Evolutionary conservation across 75 land plant species (phyloP), one percentile per base, ranked within the genome.

Genomic region (Adiantum capillusveneris): DNA sequence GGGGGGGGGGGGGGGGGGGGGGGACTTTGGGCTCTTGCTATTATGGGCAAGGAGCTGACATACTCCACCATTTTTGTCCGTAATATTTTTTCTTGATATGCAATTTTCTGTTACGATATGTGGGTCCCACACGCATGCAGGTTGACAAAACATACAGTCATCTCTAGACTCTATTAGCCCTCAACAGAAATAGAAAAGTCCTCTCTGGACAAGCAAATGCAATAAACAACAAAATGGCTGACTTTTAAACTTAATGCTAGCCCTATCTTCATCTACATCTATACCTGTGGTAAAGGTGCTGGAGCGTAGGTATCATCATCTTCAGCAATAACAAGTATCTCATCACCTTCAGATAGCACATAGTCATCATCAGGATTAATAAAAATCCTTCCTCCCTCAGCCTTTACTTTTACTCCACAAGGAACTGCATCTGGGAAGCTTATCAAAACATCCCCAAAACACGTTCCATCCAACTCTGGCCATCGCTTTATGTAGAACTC

Each of bases 401-500:
- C 65, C 24, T 78, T 75, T 27, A 71, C 74, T 64, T 84, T 84
- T 39, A 84, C 60, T 24, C 87, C 87, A 58, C 83, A 84, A 31
- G 87, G 87, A 60, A 84, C 74, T 30, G 87, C 87, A 53, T 84
- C 87, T 41, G 87, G 81, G 46, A 84, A 84, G 54, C 80, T 70
- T 34, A 84, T 63, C 28, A 84, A 52, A 22, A 80, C 81, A 56
- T 84, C 81, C 41, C 70, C 72, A 65, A 84, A 84, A 17, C 41
- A 70, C 78, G 71, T 76, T 11, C 83, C 87, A 63, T 73, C 69
- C 44, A 84, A 55, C 54, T 76, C 56, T 44, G 87, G 83, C 87
- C 87, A 84, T 58, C 75, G 44, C 67, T 84, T 84, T 41, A 84
- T 70, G 58, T 84, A 84, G 53, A 84, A 84, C 36, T 84, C 87